phyloP scores from a whole-genome alignment of 306 rosid species.

The Datisca glomerata region DNA sequence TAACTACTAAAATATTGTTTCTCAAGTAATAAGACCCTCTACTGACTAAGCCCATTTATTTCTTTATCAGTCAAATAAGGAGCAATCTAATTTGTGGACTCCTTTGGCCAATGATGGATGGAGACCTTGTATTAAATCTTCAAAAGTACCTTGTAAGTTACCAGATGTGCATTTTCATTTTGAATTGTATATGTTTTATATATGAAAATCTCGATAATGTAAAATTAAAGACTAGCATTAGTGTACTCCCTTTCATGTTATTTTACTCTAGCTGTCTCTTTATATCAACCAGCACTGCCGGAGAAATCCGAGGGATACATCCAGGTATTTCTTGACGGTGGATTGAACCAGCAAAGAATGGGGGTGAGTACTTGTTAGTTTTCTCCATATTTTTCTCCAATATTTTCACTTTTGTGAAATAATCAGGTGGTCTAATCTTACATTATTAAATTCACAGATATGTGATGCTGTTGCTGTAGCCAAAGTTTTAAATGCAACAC shows the following conservation, averaged over 20 bases:
- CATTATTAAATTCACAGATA: constrained; percentile 36
- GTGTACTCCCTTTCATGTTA: no score
- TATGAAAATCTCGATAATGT: no score
- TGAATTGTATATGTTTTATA: background rate
- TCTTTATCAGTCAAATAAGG: constrained; percentile 36
- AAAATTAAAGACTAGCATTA: no score
- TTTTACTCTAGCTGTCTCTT: no score
- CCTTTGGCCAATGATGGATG: constrained; percentile 60
- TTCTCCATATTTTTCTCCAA: no score
- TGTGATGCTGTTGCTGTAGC: constrained; percentile 99
- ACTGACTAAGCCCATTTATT: constrained; percentile 6
- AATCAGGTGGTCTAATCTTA: no score
- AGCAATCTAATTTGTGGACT: constrained; percentile 56
- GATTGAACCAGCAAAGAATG: constrained; percentile 98
- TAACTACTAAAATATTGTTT: constrained; percentile 1
- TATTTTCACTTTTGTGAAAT: no score
- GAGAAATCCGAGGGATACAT: constrained; percentile 70
- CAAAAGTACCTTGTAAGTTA: constrained; percentile 43
- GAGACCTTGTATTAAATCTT: constrained; percentile 49
- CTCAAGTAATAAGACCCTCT: constrained; percentile 1
- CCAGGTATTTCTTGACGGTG: constrained; percentile 97
- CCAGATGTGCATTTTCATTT: background rate
- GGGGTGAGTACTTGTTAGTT: constrained; percentile 55
- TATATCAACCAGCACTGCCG: constrained; percentile 52
- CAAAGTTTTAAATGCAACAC: constrained; percentile 86